A percentile compares a stretch with the other conserved stretches of the same genome.
phyloP scores from a whole-genome alignment of 2,329 filamentous ascomycete species.

The Sphaerostilbella broomeana region DNA sequence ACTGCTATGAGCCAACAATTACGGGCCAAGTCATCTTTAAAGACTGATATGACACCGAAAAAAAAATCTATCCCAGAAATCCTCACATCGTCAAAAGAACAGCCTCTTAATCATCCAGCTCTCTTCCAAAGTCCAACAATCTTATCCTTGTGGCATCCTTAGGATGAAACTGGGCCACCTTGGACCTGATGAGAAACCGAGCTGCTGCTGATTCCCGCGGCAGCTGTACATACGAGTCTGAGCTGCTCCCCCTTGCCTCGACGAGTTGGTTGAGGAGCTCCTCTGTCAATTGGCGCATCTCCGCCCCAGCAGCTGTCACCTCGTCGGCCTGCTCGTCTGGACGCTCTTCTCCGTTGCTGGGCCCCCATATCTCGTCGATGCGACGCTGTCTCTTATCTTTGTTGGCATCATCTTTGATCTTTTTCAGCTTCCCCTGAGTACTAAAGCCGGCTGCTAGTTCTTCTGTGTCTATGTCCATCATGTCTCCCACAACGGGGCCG shows the following conservation, averaged over 20 bases:
- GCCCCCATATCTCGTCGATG: constrained; percentile 59
- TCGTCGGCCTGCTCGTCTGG: constrained; percentile 35
- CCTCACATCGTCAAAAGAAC: too few species aligned
- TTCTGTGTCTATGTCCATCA: constrained; percentile 57
- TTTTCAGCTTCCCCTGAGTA: constrained; percentile 50
- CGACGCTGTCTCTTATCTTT: constrained; percentile 51
- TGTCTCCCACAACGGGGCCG: constrained; percentile 72
- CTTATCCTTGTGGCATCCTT: constrained; percentile 53
- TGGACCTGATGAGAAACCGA: constrained; percentile 57
- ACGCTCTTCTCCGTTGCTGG: constrained; percentile 18
- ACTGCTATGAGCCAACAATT: too few species aligned
- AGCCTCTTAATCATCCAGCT: constrained; percentile 54
- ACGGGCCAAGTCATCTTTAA: too few species aligned
- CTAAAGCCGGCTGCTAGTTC: constrained; percentile 55
- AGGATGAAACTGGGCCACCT: constrained; percentile 60
- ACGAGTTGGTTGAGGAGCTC: constrained; percentile 53
- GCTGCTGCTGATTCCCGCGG: constrained; percentile 54
- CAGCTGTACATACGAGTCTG: constrained; percentile 53
- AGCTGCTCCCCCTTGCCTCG: constrained; percentile 47
- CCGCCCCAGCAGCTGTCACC: constrained; percentile 43
- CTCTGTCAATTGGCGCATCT: constrained; percentile 56
- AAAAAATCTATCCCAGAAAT: too few species aligned
- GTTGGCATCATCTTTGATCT: constrained; percentile 32
- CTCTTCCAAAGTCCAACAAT: constrained; percentile 58
- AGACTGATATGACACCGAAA: background rate